Evolutionary conservation across 768 basidiomycete species (phyloP).

Genomic region (Naganishia vaughanmartiniae): DNA sequence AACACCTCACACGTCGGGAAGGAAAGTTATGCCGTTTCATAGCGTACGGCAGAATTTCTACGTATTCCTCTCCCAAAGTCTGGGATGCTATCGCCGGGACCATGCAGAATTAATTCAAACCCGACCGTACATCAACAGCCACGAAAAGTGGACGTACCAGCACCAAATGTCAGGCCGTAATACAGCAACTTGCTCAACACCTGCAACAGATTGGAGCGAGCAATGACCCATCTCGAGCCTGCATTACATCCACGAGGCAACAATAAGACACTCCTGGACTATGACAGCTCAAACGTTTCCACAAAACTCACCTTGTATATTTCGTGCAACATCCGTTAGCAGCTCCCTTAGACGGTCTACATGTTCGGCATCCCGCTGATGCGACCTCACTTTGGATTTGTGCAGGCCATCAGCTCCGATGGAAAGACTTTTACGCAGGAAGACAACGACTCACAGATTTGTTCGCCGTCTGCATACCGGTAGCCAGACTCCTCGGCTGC

Average conservation of each 20-base stretch:
- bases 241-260: slow-evolving; percentile 28
- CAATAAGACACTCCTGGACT: neutral
- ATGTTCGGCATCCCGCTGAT: slow-evolving; percentile 48
- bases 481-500: slow-evolving; percentile 6
- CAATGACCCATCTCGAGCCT: slow-evolving; percentile 43
- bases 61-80: slow-evolving; percentile 53
- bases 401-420: neutral
- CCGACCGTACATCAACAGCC: neutral
- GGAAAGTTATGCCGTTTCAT: slow-evolving; percentile 32
- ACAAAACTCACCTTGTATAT: slow-evolving; percentile 41
- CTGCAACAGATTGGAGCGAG: slow-evolving; percentile 40
- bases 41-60: slow-evolving; percentile 48
- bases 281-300: neutral
- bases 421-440: neutral
- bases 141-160: slow-evolving; percentile 24
- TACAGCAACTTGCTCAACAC: slow-evolving; percentile 43
- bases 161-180: slow-evolving; percentile 46
- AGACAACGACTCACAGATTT: neutral
- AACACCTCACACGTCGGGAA: slow-evolving; percentile 2
- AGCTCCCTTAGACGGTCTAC: slow-evolving; percentile 42
- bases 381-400: slow-evolving; percentile 42
- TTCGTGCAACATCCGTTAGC: slow-evolving; percentile 42
- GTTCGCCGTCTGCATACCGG: slow-evolving; percentile 16
- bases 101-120: neutral
- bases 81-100: slow-evolving; percentile 34